Evolutionary conservation across 257 asterid genomes (phyloP).

Genomic region (Agastache rugosa): DNA sequence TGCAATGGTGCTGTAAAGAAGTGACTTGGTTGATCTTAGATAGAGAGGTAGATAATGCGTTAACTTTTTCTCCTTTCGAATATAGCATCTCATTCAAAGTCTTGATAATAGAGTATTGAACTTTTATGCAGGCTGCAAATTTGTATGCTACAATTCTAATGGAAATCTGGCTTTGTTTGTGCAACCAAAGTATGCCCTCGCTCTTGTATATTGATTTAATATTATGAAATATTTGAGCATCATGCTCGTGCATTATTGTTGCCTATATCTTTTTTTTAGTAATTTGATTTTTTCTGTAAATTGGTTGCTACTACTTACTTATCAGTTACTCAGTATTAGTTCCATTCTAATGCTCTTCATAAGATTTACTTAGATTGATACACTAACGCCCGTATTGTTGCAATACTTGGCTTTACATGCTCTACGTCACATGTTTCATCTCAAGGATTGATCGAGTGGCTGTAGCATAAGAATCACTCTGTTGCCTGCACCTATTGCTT

Average conservation of each 20-base stretch:
- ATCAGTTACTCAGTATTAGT: not conserved
- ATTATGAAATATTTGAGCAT: not conserved
- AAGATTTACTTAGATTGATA: not conserved
- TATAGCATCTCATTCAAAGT: not conserved
- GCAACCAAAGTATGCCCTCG: not conserved
- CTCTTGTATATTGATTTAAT: not conserved
- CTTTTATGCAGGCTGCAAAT: slow-evolving; percentile 11
- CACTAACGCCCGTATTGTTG: not conserved
- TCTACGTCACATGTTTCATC: not conserved
- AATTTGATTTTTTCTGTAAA: not conserved
- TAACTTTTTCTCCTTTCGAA: not conserved
- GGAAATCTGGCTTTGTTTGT: not conserved
- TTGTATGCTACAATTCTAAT: not conserved
- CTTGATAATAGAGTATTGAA: not conserved
- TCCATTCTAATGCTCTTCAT: not conserved
- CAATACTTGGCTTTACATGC: not conserved
- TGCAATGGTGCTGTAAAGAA: not conserved
- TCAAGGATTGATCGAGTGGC: not conserved
- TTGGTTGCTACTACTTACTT: not conserved
- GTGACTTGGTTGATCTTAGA: slow-evolving; percentile 19
- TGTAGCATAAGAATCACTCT: slow-evolving; percentile 2
- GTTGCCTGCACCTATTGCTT: not conserved
- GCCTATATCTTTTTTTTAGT: not conserved
- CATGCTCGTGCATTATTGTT: not conserved
- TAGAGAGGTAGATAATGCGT: slow-evolving; percentile 20